These are phyloP conservation scores for Striga hermonthica DNA, from an alignment of 305 asterid species.

Conservation along the genomic window DNA sequence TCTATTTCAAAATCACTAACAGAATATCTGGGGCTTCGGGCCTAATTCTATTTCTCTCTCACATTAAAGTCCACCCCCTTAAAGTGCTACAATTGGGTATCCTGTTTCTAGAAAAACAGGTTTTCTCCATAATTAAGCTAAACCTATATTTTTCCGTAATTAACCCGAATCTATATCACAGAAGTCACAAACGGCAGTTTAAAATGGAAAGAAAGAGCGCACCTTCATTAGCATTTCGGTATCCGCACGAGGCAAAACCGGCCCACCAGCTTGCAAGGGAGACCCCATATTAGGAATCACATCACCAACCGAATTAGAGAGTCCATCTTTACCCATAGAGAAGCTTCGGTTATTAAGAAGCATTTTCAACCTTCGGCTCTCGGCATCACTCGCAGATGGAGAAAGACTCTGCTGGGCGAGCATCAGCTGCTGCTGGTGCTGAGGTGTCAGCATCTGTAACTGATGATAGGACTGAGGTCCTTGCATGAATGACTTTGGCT, in stretches of 20 bases:
- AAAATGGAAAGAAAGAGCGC: conserved; percentile 17
- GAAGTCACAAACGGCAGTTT: not conserved
- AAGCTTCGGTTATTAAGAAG: conserved; percentile 72
- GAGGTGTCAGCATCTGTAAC: conserved; percentile 87
- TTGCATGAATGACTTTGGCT: conserved; percentile 90
- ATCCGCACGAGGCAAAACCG: conserved; percentile 80
- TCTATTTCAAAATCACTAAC: not conserved
- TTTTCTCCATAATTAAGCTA: not conserved
- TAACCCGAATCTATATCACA: not conserved
- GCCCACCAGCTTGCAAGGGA: conserved; percentile 75
- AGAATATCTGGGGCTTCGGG: not conserved
- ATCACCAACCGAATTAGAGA: conserved; percentile 80
- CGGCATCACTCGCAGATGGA: conserved; percentile 74
- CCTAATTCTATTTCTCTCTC: not conserved
- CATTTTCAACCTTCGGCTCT: conserved; percentile 90
- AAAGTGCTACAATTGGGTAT: not conserved
- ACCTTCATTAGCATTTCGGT: conserved; percentile 87
- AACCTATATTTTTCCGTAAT: not conserved
- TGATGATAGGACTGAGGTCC: conserved; percentile 92
- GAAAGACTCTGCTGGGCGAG: conserved; percentile 92
- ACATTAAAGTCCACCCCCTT: not conserved
- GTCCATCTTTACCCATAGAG: conserved; percentile 90
- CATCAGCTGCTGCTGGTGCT: conserved; percentile 96
- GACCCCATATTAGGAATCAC: conserved; percentile 78
- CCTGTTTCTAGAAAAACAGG: not conserved